These are phyloP conservation scores for Fennellomyces sp. DNA, from an alignment of 371 early-diverging fungal genomes.

Conservation along the genomic window DNA sequence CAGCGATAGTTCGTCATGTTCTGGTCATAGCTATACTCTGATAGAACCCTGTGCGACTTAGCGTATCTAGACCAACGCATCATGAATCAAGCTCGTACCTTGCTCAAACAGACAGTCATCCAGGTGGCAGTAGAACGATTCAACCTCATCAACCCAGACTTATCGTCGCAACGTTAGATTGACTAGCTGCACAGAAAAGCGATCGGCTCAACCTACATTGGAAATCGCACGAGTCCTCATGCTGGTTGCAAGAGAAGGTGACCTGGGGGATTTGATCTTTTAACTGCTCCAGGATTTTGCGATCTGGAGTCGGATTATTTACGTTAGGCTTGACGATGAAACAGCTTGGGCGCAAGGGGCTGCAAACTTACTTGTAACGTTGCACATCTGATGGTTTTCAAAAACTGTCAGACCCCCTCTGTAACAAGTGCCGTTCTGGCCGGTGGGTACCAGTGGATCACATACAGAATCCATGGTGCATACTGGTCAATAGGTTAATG, in stretches of 20 bases:
- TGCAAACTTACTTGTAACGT: constrained; percentile 78
- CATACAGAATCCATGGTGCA: constrained; percentile 80
- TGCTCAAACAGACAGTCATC: constrained; percentile 63
- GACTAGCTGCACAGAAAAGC: neutral
- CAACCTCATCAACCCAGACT: constrained; percentile 80
- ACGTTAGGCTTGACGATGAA: neutral
- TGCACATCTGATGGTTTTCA: constrained; percentile 84
- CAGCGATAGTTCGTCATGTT: constrained; percentile 64
- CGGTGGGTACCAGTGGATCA: constrained; percentile 72
- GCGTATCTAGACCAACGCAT: too few relatives aligned
- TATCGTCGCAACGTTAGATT: neutral
- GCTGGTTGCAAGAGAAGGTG: constrained; percentile 67
- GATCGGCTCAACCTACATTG: constrained; percentile 52
- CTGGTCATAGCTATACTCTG: constrained; percentile 52
- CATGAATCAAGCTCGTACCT: constrained; percentile 42
- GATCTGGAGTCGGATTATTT: constrained; percentile 46
- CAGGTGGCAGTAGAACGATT: constrained; percentile 80
- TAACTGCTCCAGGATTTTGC: constrained; percentile 65
- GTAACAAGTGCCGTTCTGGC: constrained; percentile 85
- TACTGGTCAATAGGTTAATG: constrained; percentile 44
- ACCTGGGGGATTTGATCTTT: constrained; percentile 69
- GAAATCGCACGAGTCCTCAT: constrained; percentile 61
- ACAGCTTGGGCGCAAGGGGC: neutral
- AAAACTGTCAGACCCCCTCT: constrained; percentile 76
- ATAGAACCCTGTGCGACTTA: too few relatives aligned